These are phyloP conservation scores for Penicillium expansum DNA, from an alignment of 2,329 filamentous ascomycete genomes.

Conservation along the genomic window DNA sequence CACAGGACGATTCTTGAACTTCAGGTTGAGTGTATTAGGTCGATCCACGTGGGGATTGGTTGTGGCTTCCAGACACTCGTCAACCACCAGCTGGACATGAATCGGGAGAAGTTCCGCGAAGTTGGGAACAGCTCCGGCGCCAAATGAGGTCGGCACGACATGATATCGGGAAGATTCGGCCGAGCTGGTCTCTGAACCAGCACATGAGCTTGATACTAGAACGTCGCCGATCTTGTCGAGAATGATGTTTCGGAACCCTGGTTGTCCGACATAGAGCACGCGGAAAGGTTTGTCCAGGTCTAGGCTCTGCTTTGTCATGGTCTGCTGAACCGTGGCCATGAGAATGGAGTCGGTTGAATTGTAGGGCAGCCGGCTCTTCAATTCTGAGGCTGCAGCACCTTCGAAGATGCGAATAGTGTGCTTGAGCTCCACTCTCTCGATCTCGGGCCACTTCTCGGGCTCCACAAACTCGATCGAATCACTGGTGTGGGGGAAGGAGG, in stretches of 20 bases:
- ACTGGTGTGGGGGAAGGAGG: conserved; percentile 32
- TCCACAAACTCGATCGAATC: conserved; percentile 45
- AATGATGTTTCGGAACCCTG: conserved; percentile 40
- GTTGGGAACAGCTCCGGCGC: conserved; percentile 44
- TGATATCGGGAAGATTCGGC: conserved; percentile 47
- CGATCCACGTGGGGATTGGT: conserved; percentile 25
- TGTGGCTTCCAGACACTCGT: conserved; percentile 43
- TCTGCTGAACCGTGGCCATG: conserved; percentile 45
- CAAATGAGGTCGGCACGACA: conserved; percentile 49
- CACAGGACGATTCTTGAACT: conserved; percentile 40
- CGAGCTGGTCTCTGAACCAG: conserved; percentile 34
- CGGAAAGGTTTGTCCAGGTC: conserved; percentile 45
- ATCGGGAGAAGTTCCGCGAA: conserved; percentile 50
- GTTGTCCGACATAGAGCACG: conserved; percentile 44
- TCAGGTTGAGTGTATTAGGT: conserved; percentile 36
- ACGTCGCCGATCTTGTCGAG: conserved; percentile 50
- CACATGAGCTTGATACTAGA: conserved; percentile 41
- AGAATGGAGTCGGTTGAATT: conserved; percentile 33
- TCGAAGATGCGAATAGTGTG: conserved; percentile 42
- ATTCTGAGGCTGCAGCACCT: conserved; percentile 27
- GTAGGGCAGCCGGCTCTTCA: conserved; percentile 30
- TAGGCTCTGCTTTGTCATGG: conserved; percentile 41
- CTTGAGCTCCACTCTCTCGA: conserved; percentile 42
- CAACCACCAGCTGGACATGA: conserved; percentile 48
- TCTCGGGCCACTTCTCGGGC: conserved; percentile 41